Percentiles rank a stretch among this genome's conserved stretches.
Evolutionary conservation across 192 early-diverging fungal species (phyloP).

Genomic region (Coemansia sp.): DNA sequence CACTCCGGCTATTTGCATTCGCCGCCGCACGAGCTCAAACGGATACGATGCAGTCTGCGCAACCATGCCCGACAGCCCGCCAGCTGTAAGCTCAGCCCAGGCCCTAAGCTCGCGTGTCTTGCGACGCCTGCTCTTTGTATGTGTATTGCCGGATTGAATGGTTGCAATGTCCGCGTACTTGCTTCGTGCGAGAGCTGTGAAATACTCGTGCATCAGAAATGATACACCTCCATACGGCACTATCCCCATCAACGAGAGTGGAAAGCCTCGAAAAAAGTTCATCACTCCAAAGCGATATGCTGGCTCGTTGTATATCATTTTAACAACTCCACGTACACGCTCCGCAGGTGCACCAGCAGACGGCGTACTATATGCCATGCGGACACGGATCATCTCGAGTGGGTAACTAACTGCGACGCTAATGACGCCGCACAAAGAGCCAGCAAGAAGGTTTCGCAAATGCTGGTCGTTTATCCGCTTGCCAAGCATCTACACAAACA

Average conservation of each 20-base stretch:
- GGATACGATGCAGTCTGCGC: slow-evolving; percentile 91
- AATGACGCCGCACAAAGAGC: slow-evolving; percentile 79
- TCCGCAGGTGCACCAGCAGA: slow-evolving; percentile 24
- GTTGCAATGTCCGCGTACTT: slow-evolving; percentile 45
- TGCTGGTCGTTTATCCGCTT: slow-evolving; percentile 64
- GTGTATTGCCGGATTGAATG: background rate
- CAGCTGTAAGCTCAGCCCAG: slow-evolving; percentile 78
- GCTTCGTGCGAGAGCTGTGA: slow-evolving; percentile 64
- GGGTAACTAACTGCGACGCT: slow-evolving; percentile 92
- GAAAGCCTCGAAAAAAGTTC: slow-evolving; percentile 96
- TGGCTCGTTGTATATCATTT: slow-evolving; percentile 78
- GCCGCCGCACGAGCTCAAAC: slow-evolving; percentile 84
- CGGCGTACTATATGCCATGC: slow-evolving; percentile 76
- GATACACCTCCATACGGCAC: slow-evolving; percentile 96
- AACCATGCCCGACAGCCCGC: slow-evolving; percentile 80
- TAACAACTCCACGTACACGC: slow-evolving; percentile 59
- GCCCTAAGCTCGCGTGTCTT: slow-evolving; percentile 62
- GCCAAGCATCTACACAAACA: slow-evolving; percentile 52
- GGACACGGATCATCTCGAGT: slow-evolving; percentile 89
- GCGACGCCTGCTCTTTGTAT: slow-evolving; percentile 25
- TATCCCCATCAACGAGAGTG: slow-evolving; percentile 89
- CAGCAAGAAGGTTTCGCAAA: slow-evolving; percentile 77
- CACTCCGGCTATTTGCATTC: slow-evolving; percentile 79
- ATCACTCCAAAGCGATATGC: slow-evolving; percentile 51
- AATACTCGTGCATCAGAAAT: slow-evolving; percentile 84